Conservation (phyloP, 306 rosid genomes). For the Prunus mume region DNA sequence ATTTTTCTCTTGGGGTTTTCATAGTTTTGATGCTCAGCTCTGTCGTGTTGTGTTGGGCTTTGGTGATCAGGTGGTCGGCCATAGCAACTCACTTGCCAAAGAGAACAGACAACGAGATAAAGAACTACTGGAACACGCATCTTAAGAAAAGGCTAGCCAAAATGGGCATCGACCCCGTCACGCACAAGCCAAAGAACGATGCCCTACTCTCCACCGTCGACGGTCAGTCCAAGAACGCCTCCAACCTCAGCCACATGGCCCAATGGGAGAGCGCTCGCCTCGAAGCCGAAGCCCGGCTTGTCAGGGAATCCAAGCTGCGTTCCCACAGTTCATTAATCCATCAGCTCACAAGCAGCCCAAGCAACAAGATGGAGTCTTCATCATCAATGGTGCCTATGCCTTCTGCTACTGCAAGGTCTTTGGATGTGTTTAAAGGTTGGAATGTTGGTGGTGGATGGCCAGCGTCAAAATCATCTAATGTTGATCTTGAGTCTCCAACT, state of each 20-base stretch:
- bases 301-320: conserved; percentile 79
- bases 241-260: conserved; percentile 96
- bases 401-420: neutral
- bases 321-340: conserved; percentile 41
- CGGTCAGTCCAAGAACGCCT: conserved; percentile 78
- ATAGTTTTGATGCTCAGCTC: conserved; percentile 1
- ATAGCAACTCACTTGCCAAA: conserved; percentile 98
- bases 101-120: conserved; percentile 94
- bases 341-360: conserved; percentile 32
- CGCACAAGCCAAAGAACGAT: conserved; percentile 92
- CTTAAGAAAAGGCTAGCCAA: conserved; percentile 87
- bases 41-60: conserved; percentile 15
- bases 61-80: conserved; percentile 85
- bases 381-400: no score
- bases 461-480: neutral
- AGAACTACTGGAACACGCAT: conserved; percentile 98
- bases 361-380: conserved; percentile 19
- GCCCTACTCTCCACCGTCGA: conserved; percentile 53
- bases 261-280: conserved; percentile 99
- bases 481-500: conserved; percentile 79
- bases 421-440: neutral
- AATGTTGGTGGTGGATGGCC: neutral
- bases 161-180: conserved; percentile 95
- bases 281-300: conserved; percentile 96
- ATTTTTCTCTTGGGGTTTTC: neutral